These are phyloP conservation scores for Tubosaeta brunneosetosa DNA, from an alignment of 768 basidiomycete genomes.

Conservation along the genomic window DNA sequence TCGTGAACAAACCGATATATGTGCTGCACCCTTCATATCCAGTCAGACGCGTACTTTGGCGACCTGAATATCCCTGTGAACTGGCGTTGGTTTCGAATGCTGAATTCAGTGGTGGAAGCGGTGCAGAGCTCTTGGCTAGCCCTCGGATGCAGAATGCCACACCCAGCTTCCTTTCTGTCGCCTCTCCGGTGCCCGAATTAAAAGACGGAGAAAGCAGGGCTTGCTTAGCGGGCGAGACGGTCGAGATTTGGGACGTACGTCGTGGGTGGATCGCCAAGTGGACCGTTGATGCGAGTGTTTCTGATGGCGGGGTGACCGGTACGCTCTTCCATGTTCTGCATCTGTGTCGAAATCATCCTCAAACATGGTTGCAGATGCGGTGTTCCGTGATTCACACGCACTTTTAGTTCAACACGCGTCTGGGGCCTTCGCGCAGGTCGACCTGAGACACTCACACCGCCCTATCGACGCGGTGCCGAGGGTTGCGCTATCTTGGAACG, in stretches of 20 bases:
- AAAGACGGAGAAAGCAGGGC: constrained; percentile 15
- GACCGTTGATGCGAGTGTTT: constrained; percentile 58
- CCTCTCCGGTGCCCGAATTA: constrained; percentile 6
- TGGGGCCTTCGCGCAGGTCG: constrained; percentile 76
- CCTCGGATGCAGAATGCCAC: constrained; percentile 23
- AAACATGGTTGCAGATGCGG: constrained; percentile 45
- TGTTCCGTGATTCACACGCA: constrained; percentile 65
- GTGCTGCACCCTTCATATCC: constrained; percentile 72
- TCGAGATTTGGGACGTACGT: constrained; percentile 87
- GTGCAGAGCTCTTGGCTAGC: constrained; percentile 23
- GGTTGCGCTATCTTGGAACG: constrained; percentile 61
- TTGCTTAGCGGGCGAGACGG: constrained; percentile 43
- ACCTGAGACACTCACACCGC: constrained; percentile 57
- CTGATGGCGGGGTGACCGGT: constrained; percentile 77
- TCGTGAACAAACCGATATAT: constrained; percentile 62
- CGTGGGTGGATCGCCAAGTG: constrained; percentile 81
- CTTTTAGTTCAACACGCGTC: constrained; percentile 71
- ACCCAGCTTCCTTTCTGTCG: constrained; percentile 19
- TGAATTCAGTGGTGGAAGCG: constrained; percentile 40
- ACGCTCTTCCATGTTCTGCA: constrained; percentile 12
- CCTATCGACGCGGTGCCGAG: constrained; percentile 68
- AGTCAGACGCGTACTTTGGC: constrained; percentile 70
- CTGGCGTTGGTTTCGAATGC: constrained; percentile 67
- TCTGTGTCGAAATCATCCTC: neutral
- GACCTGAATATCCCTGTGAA: constrained; percentile 73